Base-by-base conservation (phyloP, 1,284 basidiomycete species). In the Cutaneotrichosporon dermatis region DNA sequence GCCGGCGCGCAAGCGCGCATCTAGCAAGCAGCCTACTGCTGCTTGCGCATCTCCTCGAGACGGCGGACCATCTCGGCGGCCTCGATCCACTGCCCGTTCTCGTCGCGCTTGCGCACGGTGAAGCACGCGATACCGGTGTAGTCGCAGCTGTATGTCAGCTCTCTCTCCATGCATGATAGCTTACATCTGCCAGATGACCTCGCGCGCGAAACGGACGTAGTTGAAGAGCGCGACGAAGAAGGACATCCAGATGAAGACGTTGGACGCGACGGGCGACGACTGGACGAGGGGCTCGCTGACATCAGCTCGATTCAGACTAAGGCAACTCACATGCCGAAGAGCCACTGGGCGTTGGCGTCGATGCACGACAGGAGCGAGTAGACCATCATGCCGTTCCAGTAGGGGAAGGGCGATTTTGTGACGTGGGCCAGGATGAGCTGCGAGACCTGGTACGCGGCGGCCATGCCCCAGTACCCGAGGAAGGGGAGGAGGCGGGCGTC, bases 361-460 rank as follows among this genome's bases (percentile, higher is more conserved):
- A 92, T 58, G 0, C 88, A 88, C 4, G 87, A 88, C 11, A 92
- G 71, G 5, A 86, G 75, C 63, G 85, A 89, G 86, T 88, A 90
- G 8, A 92, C 75, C 86, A 92, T 92, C 73, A 92, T 84, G 66
- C 85, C 83, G 76, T 96, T 91, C 85, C 88, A 93, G 75, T 84
- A 83, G 0, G 94, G 94, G 81, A 97, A 96, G 6, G 86, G 81
- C 43, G 84, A 82, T 65, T 86, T 86, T 54, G 92, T 94, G 44
- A 98, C 86, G 76, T 99, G 95, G 0, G 93, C 91, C 40, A 97
- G 80, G 73, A 98, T 98, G 79, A 98, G 89, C 66, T 89, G 82
- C 41, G 92, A 91, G 48, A 97, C 94, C 70, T 83, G 79, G 70
- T 83, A 82, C 4, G 81, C 79, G 63, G 80, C 79, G 46, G 76